Conservation (phyloP, 768 basidiomycete species). For the Lactarius quietus region DNA sequence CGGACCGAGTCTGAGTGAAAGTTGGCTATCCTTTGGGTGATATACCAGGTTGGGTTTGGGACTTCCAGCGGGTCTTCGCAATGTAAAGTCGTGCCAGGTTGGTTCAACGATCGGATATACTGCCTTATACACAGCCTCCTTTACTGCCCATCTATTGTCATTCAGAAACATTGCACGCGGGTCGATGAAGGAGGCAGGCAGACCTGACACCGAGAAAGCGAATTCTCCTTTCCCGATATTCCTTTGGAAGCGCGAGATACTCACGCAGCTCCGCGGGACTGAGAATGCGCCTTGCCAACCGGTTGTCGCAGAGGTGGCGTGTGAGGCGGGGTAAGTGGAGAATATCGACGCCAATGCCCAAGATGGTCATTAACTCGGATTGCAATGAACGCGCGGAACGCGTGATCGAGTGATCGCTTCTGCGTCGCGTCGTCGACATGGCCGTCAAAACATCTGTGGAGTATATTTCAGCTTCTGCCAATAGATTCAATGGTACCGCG, state of each 20-base stretch:
- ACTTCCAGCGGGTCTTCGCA: slow-evolving; percentile 27
- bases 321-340: slow-evolving; percentile 64
- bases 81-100: slow-evolving; percentile 71
- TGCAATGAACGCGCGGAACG: background rate
- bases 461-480: slow-evolving; percentile 49
- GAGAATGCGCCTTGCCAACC: slow-evolving; percentile 61
- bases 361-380: slow-evolving; percentile 48
- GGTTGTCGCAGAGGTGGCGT: slow-evolving; percentile 46
- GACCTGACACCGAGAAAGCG: slow-evolving; percentile 75
- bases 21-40: slow-evolving; percentile 24
- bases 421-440: slow-evolving; percentile 11
- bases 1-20: slow-evolving; percentile 31
- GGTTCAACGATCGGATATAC: slow-evolving; percentile 58
- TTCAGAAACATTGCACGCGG: slow-evolving; percentile 11
- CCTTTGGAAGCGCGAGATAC: slow-evolving; percentile 38
- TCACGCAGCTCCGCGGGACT: slow-evolving; percentile 42
- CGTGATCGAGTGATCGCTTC: slow-evolving; percentile 5
- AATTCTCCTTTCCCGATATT: slow-evolving; percentile 28
- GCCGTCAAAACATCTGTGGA: slow-evolving; percentile 25
- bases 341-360: slow-evolving; percentile 77
- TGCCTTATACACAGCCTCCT: slow-evolving; percentile 87
- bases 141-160: slow-evolving; percentile 65
- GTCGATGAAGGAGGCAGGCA: slow-evolving; percentile 25
- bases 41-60: slow-evolving; percentile 44
- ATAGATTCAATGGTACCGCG: slow-evolving; percentile 43